Evolutionary conservation across 345 rosid species (phyloP).

Genomic region (Aquilaria sinensis): DNA sequence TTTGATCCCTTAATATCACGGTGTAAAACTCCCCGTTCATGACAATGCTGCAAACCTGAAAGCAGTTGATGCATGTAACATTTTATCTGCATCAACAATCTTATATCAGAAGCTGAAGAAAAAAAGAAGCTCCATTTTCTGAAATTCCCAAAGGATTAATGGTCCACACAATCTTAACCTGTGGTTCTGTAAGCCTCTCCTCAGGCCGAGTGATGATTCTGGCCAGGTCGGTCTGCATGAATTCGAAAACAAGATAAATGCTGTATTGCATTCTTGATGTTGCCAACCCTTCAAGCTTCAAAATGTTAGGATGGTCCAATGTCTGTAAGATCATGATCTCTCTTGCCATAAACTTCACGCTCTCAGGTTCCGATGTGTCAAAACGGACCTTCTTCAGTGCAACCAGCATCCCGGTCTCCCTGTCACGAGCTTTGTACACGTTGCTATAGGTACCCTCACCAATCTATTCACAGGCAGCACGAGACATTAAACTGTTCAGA

Average conservation of each 20-base stretch:
- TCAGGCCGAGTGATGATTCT: constrained; percentile 39
- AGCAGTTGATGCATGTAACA: constrained; percentile 57
- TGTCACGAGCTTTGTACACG: constrained; percentile 71
- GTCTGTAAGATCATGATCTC: constrained; percentile 56
- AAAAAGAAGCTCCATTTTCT: not conserved
- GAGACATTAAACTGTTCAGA: not conserved
- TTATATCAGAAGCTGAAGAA: constrained; percentile 8
- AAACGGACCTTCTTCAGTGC: constrained; percentile 78
- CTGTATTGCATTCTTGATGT: constrained; percentile 74
- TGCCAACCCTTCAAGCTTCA: constrained; percentile 67
- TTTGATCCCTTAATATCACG: constrained; percentile 62
- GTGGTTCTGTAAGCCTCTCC: constrained; percentile 47
- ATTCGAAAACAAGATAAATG: constrained; percentile 63
- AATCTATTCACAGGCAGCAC: constrained; percentile 25
- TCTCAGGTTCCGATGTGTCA: constrained; percentile 66
- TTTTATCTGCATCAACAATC: constrained; percentile 38
- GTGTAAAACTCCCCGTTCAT: constrained; percentile 51
- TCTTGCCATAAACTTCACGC: constrained; percentile 70
- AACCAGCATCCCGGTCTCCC: constrained; percentile 60
- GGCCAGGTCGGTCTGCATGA: constrained; percentile 53
- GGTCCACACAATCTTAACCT: constrained; percentile 25
- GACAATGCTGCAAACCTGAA: constrained; percentile 57
- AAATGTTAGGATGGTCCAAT: constrained; percentile 67
- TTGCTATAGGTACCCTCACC: constrained; percentile 74
- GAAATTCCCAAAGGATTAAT: not conserved